Evolutionary conservation across 345 rosid genomes (phyloP).

Genomic region (Mallotus nudiflorus): DNA sequence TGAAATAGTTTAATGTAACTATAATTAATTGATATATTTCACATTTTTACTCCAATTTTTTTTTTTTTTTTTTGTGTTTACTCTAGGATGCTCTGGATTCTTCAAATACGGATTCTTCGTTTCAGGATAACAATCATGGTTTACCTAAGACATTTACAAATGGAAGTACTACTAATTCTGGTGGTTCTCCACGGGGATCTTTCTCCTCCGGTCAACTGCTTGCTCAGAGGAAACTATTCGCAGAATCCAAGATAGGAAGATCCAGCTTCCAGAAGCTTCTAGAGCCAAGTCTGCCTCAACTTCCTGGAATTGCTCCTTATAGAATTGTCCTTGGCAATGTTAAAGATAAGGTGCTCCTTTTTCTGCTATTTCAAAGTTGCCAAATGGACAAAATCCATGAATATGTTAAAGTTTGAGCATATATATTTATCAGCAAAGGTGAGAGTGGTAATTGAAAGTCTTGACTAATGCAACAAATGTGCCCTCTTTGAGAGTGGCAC

Average conservation of each 20-base stretch:
- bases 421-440: neutral
- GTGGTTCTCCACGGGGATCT: conserved; percentile 44
- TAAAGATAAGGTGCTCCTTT: conserved; percentile 74
- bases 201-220: conserved; percentile 51
- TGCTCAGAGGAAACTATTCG: conserved; percentile 72
- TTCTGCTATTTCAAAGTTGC: conserved; percentile 4
- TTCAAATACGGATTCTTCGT: conserved; percentile 31
- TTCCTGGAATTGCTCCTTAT: conserved; percentile 85
- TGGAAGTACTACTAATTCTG: conserved; percentile 46
- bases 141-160: conserved; percentile 33
- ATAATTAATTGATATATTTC: neutral
- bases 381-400: neutral
- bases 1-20: neutral
- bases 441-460: neutral
- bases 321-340: conserved; percentile 92
- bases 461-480: neutral
- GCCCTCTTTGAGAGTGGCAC: neutral
- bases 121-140: conserved; percentile 26
- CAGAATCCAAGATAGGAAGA: conserved; percentile 79
- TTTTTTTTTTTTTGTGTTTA: neutral
- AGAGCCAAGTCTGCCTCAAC: conserved; percentile 83
- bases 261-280: conserved; percentile 93
- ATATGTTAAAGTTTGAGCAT: neutral
- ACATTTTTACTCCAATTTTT: neutral
- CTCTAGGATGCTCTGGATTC: conserved; percentile 42